A percentile compares a stretch with the other conserved stretches of the same genome.
Conservation (phyloP, 331 rosid species). For the Erythrophleum ivorense region DNA sequence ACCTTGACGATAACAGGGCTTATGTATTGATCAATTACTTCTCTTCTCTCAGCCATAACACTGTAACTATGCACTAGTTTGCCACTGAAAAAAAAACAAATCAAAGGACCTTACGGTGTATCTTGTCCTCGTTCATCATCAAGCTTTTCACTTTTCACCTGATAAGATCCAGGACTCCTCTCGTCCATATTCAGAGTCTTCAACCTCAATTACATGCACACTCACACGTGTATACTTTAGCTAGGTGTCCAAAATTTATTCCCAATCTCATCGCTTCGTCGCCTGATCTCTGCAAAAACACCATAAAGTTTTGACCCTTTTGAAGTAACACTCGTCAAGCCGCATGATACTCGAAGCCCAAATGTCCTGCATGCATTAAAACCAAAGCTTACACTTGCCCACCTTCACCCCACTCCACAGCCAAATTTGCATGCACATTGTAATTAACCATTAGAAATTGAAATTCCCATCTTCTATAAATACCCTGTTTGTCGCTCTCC, state of each 20-base stretch:
- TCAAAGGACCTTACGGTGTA: too few species aligned
- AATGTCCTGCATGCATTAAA: slow-evolving; percentile 9
- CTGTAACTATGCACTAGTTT: too few species aligned
- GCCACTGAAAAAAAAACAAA: too few species aligned
- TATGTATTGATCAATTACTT: not conserved
- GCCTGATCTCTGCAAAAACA: not conserved
- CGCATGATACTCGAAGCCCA: slow-evolving; percentile 37
- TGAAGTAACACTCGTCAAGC: slow-evolving; percentile 54
- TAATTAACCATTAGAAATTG: too few species aligned
- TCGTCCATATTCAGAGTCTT: not conserved
- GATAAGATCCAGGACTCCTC: not conserved
- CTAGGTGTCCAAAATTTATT: not conserved
- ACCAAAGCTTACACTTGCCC: not conserved
- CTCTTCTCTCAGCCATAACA: not conserved
- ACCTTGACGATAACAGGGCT: not conserved
- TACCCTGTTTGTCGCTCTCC: not conserved
- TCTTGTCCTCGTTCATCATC: too few species aligned
- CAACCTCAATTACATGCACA: slow-evolving; percentile 35
- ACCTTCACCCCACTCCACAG: not conserved
- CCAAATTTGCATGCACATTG: slow-evolving; percentile 40
- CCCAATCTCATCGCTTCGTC: not conserved
- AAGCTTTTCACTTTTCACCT: too few species aligned
- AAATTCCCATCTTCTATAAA: slow-evolving; percentile 26
- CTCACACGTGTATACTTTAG: slow-evolving; percentile 33
- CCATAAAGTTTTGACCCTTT: slow-evolving; percentile 37